Evolutionary conservation across 2,329 filamentous ascomycete genomes (phyloP), one percentile per base, ranked within the genome.

Genomic region (Spiromastix sp.): DNA sequence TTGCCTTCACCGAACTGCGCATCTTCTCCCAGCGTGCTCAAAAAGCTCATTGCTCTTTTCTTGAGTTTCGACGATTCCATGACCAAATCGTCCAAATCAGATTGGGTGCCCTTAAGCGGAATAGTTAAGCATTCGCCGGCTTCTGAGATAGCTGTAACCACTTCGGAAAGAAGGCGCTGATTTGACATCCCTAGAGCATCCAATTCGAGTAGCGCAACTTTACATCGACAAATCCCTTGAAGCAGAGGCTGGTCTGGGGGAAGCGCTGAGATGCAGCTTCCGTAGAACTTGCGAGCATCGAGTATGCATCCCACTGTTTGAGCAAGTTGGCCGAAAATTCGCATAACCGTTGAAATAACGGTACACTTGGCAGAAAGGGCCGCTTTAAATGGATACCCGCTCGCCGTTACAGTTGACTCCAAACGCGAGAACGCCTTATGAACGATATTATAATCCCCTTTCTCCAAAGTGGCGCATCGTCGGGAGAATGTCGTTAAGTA

Each of bases 11-110:
- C 16, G 42, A 38, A 12, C 13, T 12, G 11, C 37, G 42, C 10
- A 42, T 38, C 12, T 41, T 56, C 10, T 45, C 46, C 50, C 19
- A 41, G 12, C 16, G 31, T 25, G 21, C 38, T 37, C 8, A 40
- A 18, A 27, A 38, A 54, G 27, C 48, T 48, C 49, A 64, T 60
- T 3, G 60, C 47, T 18, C 54, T 33, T 38, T 64, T 66, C 38
- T 64, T 64, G 21, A 66, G 46, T 39, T 55, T 60, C 3, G 60
- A 58, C 16, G 61, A 50, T 42, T 62, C 60, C 28, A 65, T 48
- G 10, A 66, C 44, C 4, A 66, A 45, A 21, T 65, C 61, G 38
- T 66, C 63, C n/a, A 66, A 40, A 21, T 65, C 62, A 26, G 43
- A 48, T 7, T 52, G 38, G 18, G 51, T 63, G 3, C 63, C 63